A percentile compares a stretch with the other conserved stretches of the same genome.
These are phyloP conservation scores for Epichloe scottii DNA, from an alignment of 2,329 filamentous ascomycete species.

Conservation along the genomic window DNA sequence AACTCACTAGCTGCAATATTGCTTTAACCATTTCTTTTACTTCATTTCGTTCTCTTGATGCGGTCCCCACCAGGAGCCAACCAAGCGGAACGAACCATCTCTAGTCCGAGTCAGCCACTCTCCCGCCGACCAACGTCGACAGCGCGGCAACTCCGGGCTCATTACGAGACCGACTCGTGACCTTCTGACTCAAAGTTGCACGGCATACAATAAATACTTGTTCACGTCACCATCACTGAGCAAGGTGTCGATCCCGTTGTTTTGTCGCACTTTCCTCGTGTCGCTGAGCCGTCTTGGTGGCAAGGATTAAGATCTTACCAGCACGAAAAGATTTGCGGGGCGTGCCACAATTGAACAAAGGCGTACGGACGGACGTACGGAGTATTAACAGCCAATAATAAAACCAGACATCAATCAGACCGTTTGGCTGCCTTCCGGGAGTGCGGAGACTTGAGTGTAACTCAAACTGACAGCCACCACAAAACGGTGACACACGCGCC, in stretches of 20 bases:
- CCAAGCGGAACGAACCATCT: background rate
- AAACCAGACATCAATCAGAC: background rate
- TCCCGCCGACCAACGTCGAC: background rate
- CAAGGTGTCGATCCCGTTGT: background rate
- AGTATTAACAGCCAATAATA: background rate
- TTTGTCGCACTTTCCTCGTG: background rate
- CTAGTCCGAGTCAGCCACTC: background rate
- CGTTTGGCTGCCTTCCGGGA: background rate
- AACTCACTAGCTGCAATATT: background rate
- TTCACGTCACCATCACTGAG: background rate
- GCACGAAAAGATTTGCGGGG: background rate
- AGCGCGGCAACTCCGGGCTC: slow-evolving; percentile 2
- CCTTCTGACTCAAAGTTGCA: background rate
- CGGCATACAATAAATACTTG: background rate
- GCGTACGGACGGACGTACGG: too few relatives aligned
- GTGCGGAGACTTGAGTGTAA: background rate
- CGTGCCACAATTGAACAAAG: background rate
- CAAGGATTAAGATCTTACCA: background rate
- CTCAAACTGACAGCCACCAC: background rate
- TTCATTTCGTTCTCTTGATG: background rate
- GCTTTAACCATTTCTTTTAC: background rate
- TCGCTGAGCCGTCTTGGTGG: background rate
- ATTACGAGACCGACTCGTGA: background rate
- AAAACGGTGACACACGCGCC: background rate
- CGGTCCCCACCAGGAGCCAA: background rate